Conservation (phyloP, 106 monocot species). For the Dendrobium catenatum region DNA sequence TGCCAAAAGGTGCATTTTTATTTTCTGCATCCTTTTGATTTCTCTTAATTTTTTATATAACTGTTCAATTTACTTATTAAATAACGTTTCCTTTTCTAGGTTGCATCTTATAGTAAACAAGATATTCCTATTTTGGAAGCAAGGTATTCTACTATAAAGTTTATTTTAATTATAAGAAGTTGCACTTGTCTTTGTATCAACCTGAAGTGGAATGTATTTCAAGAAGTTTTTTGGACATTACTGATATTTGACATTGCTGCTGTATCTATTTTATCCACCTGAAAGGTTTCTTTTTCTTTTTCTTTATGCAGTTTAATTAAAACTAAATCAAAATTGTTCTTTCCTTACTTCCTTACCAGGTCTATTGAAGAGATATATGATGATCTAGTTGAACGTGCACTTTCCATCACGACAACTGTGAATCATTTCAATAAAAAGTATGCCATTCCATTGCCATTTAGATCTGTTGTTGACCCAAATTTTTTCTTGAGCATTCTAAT, state of each 20-base stretch:
- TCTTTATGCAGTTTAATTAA: background rate
- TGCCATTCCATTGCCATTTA: slow-evolving; percentile 11
- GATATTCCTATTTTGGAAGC: slow-evolving; percentile 23
- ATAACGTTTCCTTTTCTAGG: slow-evolving; percentile 13
- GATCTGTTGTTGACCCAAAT: background rate
- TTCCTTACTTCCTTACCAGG: slow-evolving; percentile 20
- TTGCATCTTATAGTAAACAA: slow-evolving; percentile 31
- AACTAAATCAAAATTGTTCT: background rate
- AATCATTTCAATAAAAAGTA: slow-evolving; percentile 48
- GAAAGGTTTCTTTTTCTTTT: background rate
- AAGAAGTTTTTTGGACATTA: background rate
- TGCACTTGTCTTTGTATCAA: background rate
- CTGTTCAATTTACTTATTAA: background rate
- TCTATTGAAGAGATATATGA: slow-evolving; percentile 77
- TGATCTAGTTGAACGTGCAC: slow-evolving; percentile 46
- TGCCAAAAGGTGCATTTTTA: slow-evolving; percentile 3
- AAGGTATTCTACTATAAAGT: slow-evolving; percentile 18
- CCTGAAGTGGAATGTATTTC: background rate
- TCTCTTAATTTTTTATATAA: background rate
- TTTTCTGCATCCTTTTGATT: background rate
- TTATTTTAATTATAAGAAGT: background rate
- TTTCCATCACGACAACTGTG: slow-evolving; percentile 19
- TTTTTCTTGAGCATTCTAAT: slow-evolving; percentile 1
- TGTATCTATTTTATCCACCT: background rate
- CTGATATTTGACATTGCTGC: background rate